Conservation (phyloP, 1,284 basidiomycete species). For the Cutaneotrichosporon cavernicola region DNA sequence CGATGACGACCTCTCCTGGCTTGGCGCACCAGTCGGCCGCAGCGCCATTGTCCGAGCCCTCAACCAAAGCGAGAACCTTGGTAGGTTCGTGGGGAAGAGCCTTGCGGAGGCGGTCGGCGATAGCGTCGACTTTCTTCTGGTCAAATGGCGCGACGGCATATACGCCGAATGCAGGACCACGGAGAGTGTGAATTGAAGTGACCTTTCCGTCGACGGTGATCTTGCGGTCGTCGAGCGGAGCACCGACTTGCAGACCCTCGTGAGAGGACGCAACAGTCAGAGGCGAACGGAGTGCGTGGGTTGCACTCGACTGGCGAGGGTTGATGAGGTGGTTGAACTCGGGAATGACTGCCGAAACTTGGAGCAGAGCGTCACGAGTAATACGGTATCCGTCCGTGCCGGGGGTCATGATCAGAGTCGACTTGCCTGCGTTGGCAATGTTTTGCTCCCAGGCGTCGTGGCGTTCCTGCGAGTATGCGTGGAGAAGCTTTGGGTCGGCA, state of each 20-base stretch:
- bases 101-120: constrained; percentile 8
- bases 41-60: constrained; percentile 16
- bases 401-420: constrained; percentile 28
- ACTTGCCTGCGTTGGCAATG: constrained; percentile 24
- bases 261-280: constrained; percentile 11
- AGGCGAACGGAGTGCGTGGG: constrained; percentile 23
- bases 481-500: constrained; percentile 18
- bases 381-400: constrained; percentile 22
- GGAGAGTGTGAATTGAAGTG: constrained; percentile 14
- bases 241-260: constrained; percentile 17
- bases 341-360: constrained; percentile 21
- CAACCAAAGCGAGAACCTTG: constrained; percentile 11
- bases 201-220: constrained; percentile 13
- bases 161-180: constrained; percentile 23
- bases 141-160: constrained; percentile 15
- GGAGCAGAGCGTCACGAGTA: constrained; percentile 25
- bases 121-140: constrained; percentile 6
- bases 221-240: constrained; percentile 25
- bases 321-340: constrained; percentile 28
- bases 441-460: constrained; percentile 29
- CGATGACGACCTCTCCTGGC: constrained; percentile 20
- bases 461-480: constrained; percentile 24
- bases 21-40: constrained; percentile 12
- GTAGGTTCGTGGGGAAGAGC: constrained; percentile 21
- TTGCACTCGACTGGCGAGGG: constrained; percentile 26